These are phyloP conservation scores for Amanita inopinata DNA, from an alignment of 768 basidiomycete genomes.

Conservation along the genomic window DNA sequence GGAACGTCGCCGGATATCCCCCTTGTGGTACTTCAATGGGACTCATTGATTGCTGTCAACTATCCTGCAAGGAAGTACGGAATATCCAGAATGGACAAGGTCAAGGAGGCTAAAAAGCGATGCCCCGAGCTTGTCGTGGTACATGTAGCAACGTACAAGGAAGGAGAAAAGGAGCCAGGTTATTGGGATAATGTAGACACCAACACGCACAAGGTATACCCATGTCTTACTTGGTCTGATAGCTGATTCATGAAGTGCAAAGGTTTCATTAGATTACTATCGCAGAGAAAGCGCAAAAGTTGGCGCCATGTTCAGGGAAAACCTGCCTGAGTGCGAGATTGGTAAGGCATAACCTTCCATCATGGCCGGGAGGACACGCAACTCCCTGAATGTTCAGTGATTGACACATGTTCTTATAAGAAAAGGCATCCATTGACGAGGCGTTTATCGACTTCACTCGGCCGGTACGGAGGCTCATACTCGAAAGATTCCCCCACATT, in stretches of 20 bases:
- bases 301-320: conserved; percentile 70
- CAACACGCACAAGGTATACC: conserved; percentile 78
- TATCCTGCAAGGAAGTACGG: conserved; percentile 91
- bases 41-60: conserved; percentile 86
- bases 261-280: conserved; percentile 93
- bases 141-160: conserved; percentile 92
- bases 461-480: conserved; percentile 65
- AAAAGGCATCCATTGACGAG: conserved; percentile 97
- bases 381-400: background rate
- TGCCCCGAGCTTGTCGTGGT: conserved; percentile 81
- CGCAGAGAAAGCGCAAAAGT: conserved; percentile 87
- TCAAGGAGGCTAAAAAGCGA: conserved; percentile 72
- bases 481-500: conserved; percentile 72
- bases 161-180: conserved; percentile 77
- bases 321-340: conserved; percentile 70
- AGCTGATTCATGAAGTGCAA: background rate
- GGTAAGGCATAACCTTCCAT: conserved; percentile 33
- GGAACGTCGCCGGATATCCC: conserved; percentile 51
- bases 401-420: conserved; percentile 28
- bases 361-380: background rate
- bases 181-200: conserved; percentile 91
- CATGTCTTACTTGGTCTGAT: background rate
- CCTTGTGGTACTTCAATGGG: conserved; percentile 84
- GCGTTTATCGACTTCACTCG: conserved; percentile 89
- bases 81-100: conserved; percentile 84